Evolutionary conservation across 768 basidiomycete species (phyloP).

Genomic region (Panus rudis): DNA sequence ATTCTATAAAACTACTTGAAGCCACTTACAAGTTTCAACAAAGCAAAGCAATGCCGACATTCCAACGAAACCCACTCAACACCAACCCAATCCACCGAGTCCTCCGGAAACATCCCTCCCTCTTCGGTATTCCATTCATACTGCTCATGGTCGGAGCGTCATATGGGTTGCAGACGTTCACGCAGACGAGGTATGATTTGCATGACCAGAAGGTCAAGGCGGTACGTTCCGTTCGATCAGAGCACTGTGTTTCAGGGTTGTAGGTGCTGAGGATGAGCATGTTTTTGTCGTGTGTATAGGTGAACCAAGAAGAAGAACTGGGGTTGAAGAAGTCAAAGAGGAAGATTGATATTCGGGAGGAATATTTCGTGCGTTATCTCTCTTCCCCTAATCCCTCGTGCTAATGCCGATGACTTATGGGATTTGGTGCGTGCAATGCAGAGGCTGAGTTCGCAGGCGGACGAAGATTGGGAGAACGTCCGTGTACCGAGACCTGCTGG

Average conservation of each 20-base stretch:
- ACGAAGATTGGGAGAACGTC: slow-evolving; percentile 82
- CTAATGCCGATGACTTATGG: neutral
- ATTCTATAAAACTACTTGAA: no score
- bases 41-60: slow-evolving; percentile 52
- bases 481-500: slow-evolving; percentile 79
- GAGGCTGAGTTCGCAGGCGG: slow-evolving; percentile 57
- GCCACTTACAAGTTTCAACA: no score
- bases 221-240: slow-evolving; percentile 33
- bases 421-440: no score
- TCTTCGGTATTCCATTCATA: slow-evolving; percentile 87
- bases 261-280: no score
- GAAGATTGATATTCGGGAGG: slow-evolving; percentile 89
- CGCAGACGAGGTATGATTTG: slow-evolving; percentile 86
- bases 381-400: neutral
- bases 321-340: slow-evolving; percentile 61
- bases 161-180: slow-evolving; percentile 75
- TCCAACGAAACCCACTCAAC: slow-evolving; percentile 42
- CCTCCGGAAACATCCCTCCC: slow-evolving; percentile 53
- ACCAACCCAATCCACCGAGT: slow-evolving; percentile 32
- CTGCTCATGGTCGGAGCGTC: slow-evolving; percentile 80
- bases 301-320: slow-evolving; percentile 75
- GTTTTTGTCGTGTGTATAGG: slow-evolving; percentile 27
- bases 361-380: slow-evolving; percentile 77
- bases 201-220: slow-evolving; percentile 74
- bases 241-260: no score